phyloP scores from a whole-genome alignment of 768 basidiomycete species.

The Tylopilus vinaceipallidus region DNA sequence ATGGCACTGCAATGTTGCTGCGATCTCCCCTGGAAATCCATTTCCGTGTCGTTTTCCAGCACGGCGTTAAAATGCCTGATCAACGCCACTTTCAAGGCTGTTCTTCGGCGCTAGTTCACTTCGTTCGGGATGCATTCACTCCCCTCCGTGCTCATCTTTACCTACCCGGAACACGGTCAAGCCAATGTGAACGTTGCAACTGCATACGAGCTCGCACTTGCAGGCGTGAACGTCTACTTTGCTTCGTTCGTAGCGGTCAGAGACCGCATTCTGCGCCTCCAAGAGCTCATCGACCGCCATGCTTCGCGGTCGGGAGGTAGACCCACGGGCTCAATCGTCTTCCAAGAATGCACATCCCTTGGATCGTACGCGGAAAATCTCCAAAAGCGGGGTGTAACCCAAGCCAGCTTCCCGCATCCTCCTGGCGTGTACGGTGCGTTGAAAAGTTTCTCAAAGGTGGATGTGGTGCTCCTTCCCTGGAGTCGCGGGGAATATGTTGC shows the following conservation, averaged over 20 bases:
- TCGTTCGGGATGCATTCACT: background rate
- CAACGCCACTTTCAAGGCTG: no score
- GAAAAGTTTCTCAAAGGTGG: background rate
- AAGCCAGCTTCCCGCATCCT: background rate
- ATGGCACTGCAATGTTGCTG: no score
- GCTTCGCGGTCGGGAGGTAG: background rate
- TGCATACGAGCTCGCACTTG: conserved; percentile 17
- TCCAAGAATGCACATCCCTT: conserved; percentile 3
- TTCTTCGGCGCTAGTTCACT: no score
- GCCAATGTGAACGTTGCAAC: conserved; percentile 4
- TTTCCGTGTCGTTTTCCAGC: no score
- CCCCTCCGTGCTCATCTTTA: conserved; percentile 10
- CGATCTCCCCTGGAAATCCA: no score
- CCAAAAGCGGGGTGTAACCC: background rate
- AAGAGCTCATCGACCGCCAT: conserved; percentile 3
- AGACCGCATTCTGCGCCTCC: conserved; percentile 5
- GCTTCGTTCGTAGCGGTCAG: conserved; percentile 11
- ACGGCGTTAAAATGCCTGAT: no score
- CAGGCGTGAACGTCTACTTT: conserved; percentile 6
- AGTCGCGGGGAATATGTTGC: conserved; percentile 3
- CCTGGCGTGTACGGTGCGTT: conserved; percentile 4
- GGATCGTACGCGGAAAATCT: background rate
- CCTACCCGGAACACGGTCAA: conserved; percentile 8
- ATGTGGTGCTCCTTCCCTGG: background rate
- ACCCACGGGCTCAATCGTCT: conserved; percentile 2